A percentile compares a stretch with the other conserved stretches of the same genome.
Evolutionary conservation across 352 stramenopile species (phyloP).

Genomic region (Phytophthora syringae): DNA sequence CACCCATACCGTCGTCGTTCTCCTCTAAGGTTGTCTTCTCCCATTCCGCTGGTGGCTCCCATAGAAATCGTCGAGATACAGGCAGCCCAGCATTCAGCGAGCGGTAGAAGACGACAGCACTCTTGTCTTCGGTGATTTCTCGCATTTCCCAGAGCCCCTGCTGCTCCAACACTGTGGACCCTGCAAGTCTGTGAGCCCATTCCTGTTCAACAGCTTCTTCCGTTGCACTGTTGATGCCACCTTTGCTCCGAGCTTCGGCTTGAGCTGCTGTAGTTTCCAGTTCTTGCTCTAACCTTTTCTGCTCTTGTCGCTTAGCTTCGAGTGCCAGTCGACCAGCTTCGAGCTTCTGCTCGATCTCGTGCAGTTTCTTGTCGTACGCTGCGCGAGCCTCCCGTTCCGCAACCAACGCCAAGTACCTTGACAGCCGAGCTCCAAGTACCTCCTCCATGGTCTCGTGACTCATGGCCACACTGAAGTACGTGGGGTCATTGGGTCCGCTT

Average conservation of each 20-base stretch:
- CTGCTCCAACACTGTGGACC: slow-evolving; percentile 54
- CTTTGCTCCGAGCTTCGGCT: slow-evolving; percentile 32
- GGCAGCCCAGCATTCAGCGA: slow-evolving; percentile 60
- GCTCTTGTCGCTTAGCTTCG: slow-evolving; percentile 68
- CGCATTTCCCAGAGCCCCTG: slow-evolving; percentile 67
- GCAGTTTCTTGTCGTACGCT: slow-evolving; percentile 61
- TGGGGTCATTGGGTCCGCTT: slow-evolving; percentile 42
- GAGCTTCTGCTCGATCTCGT: slow-evolving; percentile 75
- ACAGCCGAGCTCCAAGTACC: slow-evolving; percentile 51
- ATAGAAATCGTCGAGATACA: slow-evolving; percentile 47
- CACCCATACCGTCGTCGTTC: slow-evolving; percentile 24
- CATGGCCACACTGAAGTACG: slow-evolving; percentile 61
- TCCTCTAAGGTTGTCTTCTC: slow-evolving; percentile 11
- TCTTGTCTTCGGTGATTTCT: slow-evolving; percentile 54
- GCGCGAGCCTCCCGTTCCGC: slow-evolving; percentile 47
- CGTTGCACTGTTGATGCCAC: slow-evolving; percentile 13
- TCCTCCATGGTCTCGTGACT: slow-evolving; percentile 60
- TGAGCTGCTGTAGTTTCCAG: slow-evolving; percentile 45
- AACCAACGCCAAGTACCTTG: slow-evolving; percentile 50
- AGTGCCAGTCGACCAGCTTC: slow-evolving; percentile 57
- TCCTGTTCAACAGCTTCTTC: slow-evolving; percentile 34
- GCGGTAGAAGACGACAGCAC: slow-evolving; percentile 73
- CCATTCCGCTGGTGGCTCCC: slow-evolving; percentile 55
- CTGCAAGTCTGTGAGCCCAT: slow-evolving; percentile 55
- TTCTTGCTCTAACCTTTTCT: slow-evolving; percentile 65